Percentiles rank a stretch among this genome's conserved stretches.
These are phyloP conservation scores for Salix suchowensis DNA, from an alignment of 345 rosid genomes.

Conservation along the genomic window DNA sequence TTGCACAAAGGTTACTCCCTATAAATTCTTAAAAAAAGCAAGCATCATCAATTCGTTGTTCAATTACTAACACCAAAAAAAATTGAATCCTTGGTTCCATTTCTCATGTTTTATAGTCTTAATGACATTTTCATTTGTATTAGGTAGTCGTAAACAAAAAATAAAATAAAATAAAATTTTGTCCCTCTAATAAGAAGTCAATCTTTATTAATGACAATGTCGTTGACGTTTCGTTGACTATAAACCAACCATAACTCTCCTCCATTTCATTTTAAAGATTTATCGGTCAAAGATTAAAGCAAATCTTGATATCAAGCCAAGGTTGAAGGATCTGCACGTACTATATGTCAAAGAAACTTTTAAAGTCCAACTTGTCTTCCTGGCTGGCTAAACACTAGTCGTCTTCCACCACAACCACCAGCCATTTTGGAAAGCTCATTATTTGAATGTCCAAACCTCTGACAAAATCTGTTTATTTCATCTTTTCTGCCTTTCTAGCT, in stretches of 20 bases:
- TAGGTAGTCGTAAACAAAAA: too few relatives aligned
- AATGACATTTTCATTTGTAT: too few relatives aligned
- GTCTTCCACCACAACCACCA: neutral
- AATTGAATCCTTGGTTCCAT: too few relatives aligned
- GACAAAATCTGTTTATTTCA: neutral
- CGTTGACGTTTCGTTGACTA: neutral
- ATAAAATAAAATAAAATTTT: too few relatives aligned
- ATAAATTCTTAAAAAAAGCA: too few relatives aligned
- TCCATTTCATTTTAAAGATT: neutral
- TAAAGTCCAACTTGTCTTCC: conserved; percentile 15
- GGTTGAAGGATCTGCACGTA: neutral
- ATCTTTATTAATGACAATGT: neutral
- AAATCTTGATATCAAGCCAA: neutral
- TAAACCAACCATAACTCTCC: neutral
- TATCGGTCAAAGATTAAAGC: neutral
- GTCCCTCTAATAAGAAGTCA: neutral
- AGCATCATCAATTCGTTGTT: too few relatives aligned
- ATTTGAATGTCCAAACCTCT: neutral
- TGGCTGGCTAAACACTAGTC: neutral
- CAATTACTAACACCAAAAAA: too few relatives aligned
- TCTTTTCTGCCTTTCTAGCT: neutral
- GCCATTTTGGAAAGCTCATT: neutral
- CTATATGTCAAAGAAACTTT: neutral
- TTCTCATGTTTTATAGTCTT: too few relatives aligned
- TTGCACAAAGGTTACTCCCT: too few relatives aligned